Conservation (phyloP, 2,329 filamentous ascomycete species). For the Penicillium palitans region DNA sequence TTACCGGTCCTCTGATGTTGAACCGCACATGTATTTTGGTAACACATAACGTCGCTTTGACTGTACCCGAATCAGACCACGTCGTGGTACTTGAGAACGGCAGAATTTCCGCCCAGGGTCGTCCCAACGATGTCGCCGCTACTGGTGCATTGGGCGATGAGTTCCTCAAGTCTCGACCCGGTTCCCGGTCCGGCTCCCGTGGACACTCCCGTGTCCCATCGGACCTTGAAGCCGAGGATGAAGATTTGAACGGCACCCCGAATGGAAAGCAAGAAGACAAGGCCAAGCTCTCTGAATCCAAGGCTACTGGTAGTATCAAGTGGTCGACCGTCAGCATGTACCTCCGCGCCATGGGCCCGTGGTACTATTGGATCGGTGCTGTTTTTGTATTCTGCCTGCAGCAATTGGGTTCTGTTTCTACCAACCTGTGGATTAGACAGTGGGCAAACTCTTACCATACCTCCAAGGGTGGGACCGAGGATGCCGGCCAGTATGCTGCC, state of each 20-base stretch:
- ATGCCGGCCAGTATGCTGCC: conserved; percentile 45
- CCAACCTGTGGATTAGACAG: conserved; percentile 89
- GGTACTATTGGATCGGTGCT: conserved; percentile 89
- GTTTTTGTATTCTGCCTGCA: conserved; percentile 74
- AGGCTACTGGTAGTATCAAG: conserved; percentile 83
- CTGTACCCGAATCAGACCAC: conserved; percentile 75
- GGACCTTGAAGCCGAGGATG: conserved; percentile 60
- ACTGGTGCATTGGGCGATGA: conserved; percentile 91
- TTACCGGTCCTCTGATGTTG: conserved; percentile 84
- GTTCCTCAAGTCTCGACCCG: conserved; percentile 69
- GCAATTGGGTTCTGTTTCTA: conserved; percentile 81
- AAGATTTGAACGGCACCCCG: conserved; percentile 47
- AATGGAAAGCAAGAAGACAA: conserved; percentile 51
- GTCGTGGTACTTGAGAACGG: conserved; percentile 88
- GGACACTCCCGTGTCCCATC: conserved; percentile 77
- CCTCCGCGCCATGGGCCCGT: conserved; percentile 85
- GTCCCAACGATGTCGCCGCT: conserved; percentile 72
- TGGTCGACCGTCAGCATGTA: conserved; percentile 84
- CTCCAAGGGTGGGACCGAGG: conserved; percentile 38
- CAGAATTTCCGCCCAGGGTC: conserved; percentile 72
- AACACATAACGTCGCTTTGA: conserved; percentile 91
- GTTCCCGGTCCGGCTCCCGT: conserved; percentile 68
- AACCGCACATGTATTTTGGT: conserved; percentile 90
- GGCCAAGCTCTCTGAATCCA: conserved; percentile 65
- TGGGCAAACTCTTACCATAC: conserved; percentile 88